These are phyloP conservation scores for Ceratobasidium sp. DNA, from an alignment of 1,284 basidiomycete species.

Conservation along the genomic window DNA sequence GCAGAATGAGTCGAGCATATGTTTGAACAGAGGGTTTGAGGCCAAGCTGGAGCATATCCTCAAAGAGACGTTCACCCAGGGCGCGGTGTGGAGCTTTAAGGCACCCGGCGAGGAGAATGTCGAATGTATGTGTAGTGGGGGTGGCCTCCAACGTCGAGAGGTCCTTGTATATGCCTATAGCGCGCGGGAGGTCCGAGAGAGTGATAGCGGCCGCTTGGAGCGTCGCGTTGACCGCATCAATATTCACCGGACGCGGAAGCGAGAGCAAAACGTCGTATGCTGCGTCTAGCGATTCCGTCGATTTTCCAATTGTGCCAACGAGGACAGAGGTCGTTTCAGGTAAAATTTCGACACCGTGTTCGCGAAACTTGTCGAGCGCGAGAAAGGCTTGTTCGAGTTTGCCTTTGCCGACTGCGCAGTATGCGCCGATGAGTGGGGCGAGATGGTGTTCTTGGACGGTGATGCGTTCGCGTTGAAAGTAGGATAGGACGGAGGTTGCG, in stretches of 20 bases:
- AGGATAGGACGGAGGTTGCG: constrained; percentile 71
- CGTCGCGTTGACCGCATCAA: constrained; percentile 72
- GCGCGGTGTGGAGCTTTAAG: constrained; percentile 66
- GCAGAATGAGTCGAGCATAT: constrained; percentile 73
- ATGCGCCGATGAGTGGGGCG: constrained; percentile 74
- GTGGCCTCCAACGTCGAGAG: constrained; percentile 67
- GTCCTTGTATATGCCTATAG: constrained; percentile 79
- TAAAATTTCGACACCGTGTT: constrained; percentile 62
- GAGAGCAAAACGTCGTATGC: constrained; percentile 75
- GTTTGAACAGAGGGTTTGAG: constrained; percentile 69
- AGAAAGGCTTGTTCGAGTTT: constrained; percentile 70
- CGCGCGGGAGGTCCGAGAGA: constrained; percentile 79
- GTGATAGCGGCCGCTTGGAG: constrained; percentile 69
- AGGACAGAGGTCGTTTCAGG: constrained; percentile 67
- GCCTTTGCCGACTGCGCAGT: constrained; percentile 60
- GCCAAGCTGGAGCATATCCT: constrained; percentile 69
- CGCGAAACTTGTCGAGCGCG: constrained; percentile 68
- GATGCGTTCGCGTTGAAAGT: constrained; percentile 64
- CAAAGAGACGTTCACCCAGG: constrained; percentile 68
- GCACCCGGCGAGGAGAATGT: constrained; percentile 76
- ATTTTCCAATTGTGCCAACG: constrained; percentile 62
- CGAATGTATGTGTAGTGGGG: constrained; percentile 76
- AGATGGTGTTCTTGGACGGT: constrained; percentile 76
- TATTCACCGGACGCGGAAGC: constrained; percentile 66
- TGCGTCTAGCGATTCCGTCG: constrained; percentile 70